Percentiles rank a stretch among this genome's conserved stretches.
phyloP scores from a whole-genome alignment of 169 alveolate genomes.

The Cryptosporidium andersoni region DNA sequence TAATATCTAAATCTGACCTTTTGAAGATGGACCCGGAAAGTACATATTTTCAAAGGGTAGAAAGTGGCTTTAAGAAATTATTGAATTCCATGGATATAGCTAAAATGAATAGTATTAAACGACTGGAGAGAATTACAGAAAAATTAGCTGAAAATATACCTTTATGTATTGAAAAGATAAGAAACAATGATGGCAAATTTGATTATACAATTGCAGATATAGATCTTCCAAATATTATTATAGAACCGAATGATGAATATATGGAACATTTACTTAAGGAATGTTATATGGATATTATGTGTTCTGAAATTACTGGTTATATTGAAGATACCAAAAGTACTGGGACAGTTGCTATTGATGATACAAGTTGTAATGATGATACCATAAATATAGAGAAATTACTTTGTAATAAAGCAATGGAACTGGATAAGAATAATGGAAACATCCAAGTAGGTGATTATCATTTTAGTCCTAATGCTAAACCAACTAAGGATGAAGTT shows the following conservation, averaged over 20 bases:
- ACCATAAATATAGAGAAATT: background rate
- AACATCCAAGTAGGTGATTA: too few relatives aligned
- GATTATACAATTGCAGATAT: slow-evolving; percentile 54
- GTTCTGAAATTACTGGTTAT: too few relatives aligned
- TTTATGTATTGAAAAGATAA: background rate
- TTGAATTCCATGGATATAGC: slow-evolving; percentile 11
- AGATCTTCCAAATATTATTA: slow-evolving; percentile 51
- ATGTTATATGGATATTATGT: too few relatives aligned
- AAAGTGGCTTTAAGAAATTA: slow-evolving; percentile 1
- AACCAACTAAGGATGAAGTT: slow-evolving; percentile 53
- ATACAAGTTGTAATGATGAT: too few relatives aligned
- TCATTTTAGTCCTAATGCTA: background rate
- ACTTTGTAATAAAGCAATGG: background rate
- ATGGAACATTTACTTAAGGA: background rate
- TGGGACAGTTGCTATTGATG: too few relatives aligned
- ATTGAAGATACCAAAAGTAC: too few relatives aligned
- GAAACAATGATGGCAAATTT: background rate
- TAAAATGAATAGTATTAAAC: slow-evolving; percentile 4
- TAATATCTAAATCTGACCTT: too few relatives aligned
- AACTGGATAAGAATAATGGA: background rate
- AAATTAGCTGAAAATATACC: slow-evolving; percentile 9
- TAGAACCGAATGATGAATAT: slow-evolving; percentile 21
- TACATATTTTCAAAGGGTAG: background rate
- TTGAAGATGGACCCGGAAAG: too few relatives aligned
- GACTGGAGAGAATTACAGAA: slow-evolving; percentile 13